Evolutionary conservation across 139 green algal genomes (phyloP).

Genomic region (Auxenochlorella pyrenoidosa): DNA sequence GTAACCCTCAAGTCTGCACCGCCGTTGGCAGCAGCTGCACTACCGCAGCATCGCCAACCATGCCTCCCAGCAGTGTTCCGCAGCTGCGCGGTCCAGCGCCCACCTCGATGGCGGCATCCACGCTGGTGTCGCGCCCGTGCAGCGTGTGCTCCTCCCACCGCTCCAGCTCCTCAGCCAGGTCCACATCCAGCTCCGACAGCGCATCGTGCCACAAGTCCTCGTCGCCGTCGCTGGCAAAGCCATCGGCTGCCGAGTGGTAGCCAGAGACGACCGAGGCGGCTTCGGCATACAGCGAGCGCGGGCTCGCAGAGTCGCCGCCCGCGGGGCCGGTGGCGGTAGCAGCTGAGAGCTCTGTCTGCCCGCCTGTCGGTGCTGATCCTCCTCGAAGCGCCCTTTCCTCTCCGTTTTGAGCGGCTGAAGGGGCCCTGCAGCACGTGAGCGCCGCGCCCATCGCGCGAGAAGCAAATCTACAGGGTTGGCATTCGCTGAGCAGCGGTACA

Average conservation of each 20-base stretch:
- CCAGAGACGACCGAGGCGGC: neutral
- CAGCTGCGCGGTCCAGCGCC: neutral
- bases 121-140: neutral
- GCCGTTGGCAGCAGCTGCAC: too few relatives aligned
- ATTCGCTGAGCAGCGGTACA: too few relatives aligned
- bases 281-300: neutral
- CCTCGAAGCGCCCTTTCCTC: neutral
- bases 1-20: too few relatives aligned
- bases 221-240: neutral
- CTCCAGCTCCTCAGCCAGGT: constrained; percentile 17
- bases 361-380: neutral
- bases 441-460: neutral
- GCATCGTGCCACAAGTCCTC: constrained; percentile 33
- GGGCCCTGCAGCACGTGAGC: neutral
- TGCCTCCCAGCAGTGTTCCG: neutral
- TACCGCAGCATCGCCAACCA: too few relatives aligned
- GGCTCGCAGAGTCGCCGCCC: neutral
- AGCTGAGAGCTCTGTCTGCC: neutral
- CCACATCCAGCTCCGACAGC: neutral
- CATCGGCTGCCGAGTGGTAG: neutral
- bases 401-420: neutral
- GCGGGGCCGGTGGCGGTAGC: neutral
- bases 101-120: constrained; percentile 20
- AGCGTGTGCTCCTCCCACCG: constrained; percentile 20
- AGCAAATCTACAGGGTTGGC: too few relatives aligned